phyloP scores from a whole-genome alignment of 208 protist genomes.

The Leishmania guyanensis region DNA sequence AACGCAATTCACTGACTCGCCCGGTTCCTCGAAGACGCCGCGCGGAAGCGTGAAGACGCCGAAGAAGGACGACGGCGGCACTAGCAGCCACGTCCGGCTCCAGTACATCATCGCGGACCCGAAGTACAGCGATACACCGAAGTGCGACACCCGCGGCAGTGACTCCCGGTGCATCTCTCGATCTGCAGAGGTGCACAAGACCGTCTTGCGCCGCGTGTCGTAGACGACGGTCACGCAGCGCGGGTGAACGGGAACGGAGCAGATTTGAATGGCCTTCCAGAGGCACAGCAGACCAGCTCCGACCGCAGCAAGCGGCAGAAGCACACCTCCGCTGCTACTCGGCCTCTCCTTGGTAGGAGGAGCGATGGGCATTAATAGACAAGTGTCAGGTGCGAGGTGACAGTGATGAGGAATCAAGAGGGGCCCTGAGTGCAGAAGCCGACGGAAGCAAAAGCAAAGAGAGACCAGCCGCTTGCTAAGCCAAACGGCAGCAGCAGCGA shows the following conservation, averaged over 20 bases:
- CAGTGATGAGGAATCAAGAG: background rate
- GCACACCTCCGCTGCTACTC: slow-evolving; percentile 11
- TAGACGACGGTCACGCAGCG: slow-evolving; percentile 83
- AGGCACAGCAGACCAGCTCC: slow-evolving; percentile 43
- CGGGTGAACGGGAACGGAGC: slow-evolving; percentile 58
- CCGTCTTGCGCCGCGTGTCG: slow-evolving; percentile 70
- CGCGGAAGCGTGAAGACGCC: slow-evolving; percentile 73
- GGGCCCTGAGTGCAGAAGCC: too few relatives aligned
- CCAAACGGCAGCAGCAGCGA: background rate
- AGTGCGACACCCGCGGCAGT: slow-evolving; percentile 50
- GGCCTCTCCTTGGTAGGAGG: background rate
- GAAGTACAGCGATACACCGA: slow-evolving; percentile 55
- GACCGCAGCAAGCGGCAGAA: slow-evolving; percentile 52
- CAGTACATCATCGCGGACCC: slow-evolving; percentile 52
- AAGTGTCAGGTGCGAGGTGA: background rate
- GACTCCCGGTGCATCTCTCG: slow-evolving; percentile 35
- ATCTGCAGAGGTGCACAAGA: slow-evolving; percentile 72
- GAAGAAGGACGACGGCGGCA: slow-evolving; percentile 78
- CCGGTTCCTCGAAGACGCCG: slow-evolving; percentile 46
- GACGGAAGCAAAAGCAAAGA: background rate
- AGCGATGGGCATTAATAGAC: background rate
- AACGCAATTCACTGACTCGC: slow-evolving; percentile 60
- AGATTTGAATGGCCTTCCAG: slow-evolving; percentile 56
- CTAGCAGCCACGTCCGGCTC: slow-evolving; percentile 45
- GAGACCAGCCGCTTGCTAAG: background rate